These are phyloP conservation scores for Yamadazyma laniorum DNA, from an alignment of 805 yeast genomes.

Conservation along the genomic window DNA sequence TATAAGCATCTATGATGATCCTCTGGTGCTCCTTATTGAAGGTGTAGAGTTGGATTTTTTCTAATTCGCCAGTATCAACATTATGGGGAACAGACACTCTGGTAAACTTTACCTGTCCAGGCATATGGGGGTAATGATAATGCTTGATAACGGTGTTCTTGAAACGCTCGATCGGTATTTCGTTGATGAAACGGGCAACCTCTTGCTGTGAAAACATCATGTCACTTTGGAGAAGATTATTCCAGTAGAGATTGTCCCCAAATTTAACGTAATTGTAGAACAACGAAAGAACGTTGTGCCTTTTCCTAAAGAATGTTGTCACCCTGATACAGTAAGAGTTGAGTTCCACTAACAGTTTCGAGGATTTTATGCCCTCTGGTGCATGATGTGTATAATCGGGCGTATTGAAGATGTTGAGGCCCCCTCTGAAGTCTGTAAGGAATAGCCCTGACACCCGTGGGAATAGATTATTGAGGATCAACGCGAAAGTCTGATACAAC, in stretches of 20 bases:
- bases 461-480: slow-evolving; percentile 20
- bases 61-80: not conserved
- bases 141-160: slow-evolving; percentile 11
- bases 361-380: slow-evolving; percentile 2
- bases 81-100: not conserved
- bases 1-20: slow-evolving; percentile 1
- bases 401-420: slow-evolving; percentile 15
- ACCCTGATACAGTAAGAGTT: slow-evolving; percentile 18
- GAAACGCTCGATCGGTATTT: slow-evolving; percentile 22
- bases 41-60: slow-evolving; percentile 1
- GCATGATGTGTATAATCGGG: slow-evolving; percentile 9
- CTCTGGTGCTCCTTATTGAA: slow-evolving; percentile 6
- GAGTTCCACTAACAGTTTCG: slow-evolving; percentile 8
- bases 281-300: slow-evolving; percentile 18
- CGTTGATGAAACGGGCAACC: slow-evolving; percentile 15
- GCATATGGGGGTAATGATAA: slow-evolving; percentile 22
- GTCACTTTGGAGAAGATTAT: slow-evolving; percentile 8
- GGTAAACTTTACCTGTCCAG: slow-evolving; percentile 10
- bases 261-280: slow-evolving; percentile 18
- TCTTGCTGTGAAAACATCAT: not conserved
- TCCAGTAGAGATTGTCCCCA: slow-evolving; percentile 7
- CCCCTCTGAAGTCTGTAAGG: slow-evolving; percentile 23
- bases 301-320: slow-evolving; percentile 19
- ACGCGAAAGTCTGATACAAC: slow-evolving; percentile 16
- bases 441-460: slow-evolving; percentile 22